These are phyloP conservation scores for Magnusiomyces sp. DNA, from an alignment of 1,139 yeast species.

Conservation along the genomic window DNA sequence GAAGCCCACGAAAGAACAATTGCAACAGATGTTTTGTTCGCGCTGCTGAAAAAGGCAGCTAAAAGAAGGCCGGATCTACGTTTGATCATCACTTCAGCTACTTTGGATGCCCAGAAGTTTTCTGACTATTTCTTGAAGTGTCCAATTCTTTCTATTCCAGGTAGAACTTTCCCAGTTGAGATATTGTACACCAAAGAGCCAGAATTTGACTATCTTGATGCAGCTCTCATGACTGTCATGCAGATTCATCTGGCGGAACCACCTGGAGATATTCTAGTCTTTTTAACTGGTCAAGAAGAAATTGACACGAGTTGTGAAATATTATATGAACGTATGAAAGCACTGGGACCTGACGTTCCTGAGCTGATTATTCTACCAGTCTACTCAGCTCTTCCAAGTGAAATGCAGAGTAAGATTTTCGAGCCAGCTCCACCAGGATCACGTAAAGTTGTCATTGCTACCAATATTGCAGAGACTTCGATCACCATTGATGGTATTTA, in stretches of 20 bases:
- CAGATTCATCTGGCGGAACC: constrained; percentile 76
- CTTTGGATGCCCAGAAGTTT: constrained; percentile 78
- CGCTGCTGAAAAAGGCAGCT: constrained; percentile 68
- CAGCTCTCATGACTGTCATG: constrained; percentile 70
- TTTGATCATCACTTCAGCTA: constrained; percentile 84
- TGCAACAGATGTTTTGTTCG: constrained; percentile 88
- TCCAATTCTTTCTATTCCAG: constrained; percentile 78
- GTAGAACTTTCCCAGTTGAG: constrained; percentile 85
- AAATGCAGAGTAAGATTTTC: constrained; percentile 62
- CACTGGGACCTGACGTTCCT: constrained; percentile 52
- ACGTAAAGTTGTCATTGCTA: constrained; percentile 67
- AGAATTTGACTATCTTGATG: constrained; percentile 75
- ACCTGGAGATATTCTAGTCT: constrained; percentile 74
- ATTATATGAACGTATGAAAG: constrained; percentile 55
- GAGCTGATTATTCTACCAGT: constrained; percentile 81
- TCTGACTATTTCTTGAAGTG: constrained; percentile 68
- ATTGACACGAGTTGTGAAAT: constrained; percentile 85
- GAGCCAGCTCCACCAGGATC: constrained; percentile 67
- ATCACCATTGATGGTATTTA: constrained; percentile 72
- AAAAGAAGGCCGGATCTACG: constrained; percentile 62
- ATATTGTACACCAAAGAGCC: constrained; percentile 70
- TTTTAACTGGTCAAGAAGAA: constrained; percentile 86
- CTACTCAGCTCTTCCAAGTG: constrained; percentile 70
- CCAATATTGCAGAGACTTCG: constrained; percentile 77
- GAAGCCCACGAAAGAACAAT: constrained; percentile 96